These are phyloP conservation scores for Venturia effusa DNA, from an alignment of 2,329 filamentous ascomycete genomes.

Conservation along the genomic window DNA sequence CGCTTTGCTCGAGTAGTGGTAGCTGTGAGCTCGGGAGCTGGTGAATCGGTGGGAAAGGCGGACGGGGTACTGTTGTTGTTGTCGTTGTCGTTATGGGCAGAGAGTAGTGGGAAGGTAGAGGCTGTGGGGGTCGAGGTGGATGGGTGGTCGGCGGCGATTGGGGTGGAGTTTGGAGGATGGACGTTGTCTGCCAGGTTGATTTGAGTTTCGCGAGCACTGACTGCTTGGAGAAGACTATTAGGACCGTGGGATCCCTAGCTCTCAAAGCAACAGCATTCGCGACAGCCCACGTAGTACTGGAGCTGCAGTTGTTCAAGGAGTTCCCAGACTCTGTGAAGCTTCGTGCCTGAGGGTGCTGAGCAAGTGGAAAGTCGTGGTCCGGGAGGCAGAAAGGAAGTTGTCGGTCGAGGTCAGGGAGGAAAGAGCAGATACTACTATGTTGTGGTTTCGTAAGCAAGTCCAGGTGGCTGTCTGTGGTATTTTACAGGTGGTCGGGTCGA, in stretches of 20 bases:
- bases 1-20: constrained; percentile 18
- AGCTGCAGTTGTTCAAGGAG: not conserved
- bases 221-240: constrained; percentile 1
- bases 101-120: constrained; percentile 17
- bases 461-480: not conserved
- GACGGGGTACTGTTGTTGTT: constrained; percentile 15
- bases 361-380: not conserved
- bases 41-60: constrained; percentile 12
- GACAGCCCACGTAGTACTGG: not conserved
- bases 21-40: not conserved
- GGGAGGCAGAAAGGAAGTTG: not conserved
- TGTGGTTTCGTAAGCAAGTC: not conserved
- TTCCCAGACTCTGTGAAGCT: not conserved
- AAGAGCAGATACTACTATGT: not conserved
- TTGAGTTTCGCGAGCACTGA: constrained; percentile 1
- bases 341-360: not conserved
- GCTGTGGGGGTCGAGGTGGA: not conserved
- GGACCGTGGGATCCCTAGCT: constrained; percentile 1
- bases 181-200: constrained; percentile 58
- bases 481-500: not conserved
- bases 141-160: constrained; percentile 29
- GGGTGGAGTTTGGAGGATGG: constrained; percentile 56
- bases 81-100: constrained; percentile 16
- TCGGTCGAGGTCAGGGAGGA: not conserved
- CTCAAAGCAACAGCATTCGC: constrained; percentile 9